phyloP scores from a whole-genome alignment of 2,329 filamentous ascomycete genomes.

The Talaromyces verruculosus region DNA sequence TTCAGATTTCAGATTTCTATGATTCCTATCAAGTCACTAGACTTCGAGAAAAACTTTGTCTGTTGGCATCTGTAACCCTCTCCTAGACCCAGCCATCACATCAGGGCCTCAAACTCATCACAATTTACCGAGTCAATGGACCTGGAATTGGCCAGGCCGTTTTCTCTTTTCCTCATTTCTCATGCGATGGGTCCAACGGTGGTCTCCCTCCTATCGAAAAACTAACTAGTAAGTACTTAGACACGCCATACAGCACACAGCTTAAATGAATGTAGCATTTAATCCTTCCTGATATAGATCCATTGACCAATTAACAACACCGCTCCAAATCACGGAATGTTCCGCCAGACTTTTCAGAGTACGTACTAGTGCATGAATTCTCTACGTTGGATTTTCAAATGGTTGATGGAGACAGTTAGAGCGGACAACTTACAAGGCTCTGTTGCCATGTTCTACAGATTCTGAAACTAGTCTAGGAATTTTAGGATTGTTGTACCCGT shows the following conservation, averaged over 20 bases:
- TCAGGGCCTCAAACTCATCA: background rate
- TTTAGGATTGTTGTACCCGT: background rate
- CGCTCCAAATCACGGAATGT: background rate
- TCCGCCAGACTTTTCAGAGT: background rate
- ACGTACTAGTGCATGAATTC: background rate
- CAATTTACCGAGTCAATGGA: conserved; percentile 11
- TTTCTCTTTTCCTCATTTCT: background rate
- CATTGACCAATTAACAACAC: background rate
- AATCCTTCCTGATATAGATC: background rate
- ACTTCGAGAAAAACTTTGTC: background rate
- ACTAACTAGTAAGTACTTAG: background rate
- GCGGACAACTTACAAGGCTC: background rate
- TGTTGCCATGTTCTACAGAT: conserved; percentile 13
- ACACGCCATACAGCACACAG: background rate
- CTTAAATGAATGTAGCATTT: background rate
- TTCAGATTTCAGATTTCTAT: conserved; percentile 1
- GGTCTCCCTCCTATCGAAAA: background rate
- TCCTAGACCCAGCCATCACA: background rate
- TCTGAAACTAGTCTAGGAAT: conserved; percentile 16
- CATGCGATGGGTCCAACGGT: conserved; percentile 2
- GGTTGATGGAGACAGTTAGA: background rate
- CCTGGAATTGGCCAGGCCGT: conserved; percentile 5
- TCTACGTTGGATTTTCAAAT: background rate
- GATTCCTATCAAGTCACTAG: background rate
- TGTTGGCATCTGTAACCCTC: background rate